Percentiles rank a stretch among this genome's conserved stretches.
phyloP scores from a whole-genome alignment of 2,329 filamentous ascomycete genomes.

The Ophiostoma pallidulum region DNA sequence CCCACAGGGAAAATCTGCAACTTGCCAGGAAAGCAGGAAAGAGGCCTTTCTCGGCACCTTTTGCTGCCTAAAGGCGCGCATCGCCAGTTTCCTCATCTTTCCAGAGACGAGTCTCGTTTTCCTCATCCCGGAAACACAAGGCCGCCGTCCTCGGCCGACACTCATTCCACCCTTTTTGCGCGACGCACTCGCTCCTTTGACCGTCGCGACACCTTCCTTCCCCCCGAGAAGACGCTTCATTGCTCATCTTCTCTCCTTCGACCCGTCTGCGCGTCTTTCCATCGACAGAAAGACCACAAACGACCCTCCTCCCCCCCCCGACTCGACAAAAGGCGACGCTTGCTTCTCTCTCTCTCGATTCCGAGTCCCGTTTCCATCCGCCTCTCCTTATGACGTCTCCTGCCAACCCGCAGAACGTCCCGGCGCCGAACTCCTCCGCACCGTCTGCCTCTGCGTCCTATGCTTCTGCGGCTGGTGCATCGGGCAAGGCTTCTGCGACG shows the following conservation, averaged over 20 bases:
- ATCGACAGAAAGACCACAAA: background rate
- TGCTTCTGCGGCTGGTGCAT: constrained; percentile 56
- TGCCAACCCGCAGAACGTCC: constrained; percentile 44
- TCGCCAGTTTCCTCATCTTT: background rate
- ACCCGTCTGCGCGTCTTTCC: background rate
- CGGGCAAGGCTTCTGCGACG: constrained; percentile 53
- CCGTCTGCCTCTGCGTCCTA: constrained; percentile 50
- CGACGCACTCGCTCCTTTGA: background rate
- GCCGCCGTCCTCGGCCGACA: background rate
- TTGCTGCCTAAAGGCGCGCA: constrained; percentile 2
- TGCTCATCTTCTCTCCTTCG: no score
- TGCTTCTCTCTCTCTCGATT: no score
- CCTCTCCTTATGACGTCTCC: constrained; percentile 51
- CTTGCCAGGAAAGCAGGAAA: constrained; percentile 4
- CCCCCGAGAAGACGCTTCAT: constrained; percentile 1
- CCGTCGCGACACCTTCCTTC: constrained; percentile 5
- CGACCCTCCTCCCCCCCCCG: no score
- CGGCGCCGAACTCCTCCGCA: constrained; percentile 48
- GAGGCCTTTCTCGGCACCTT: background rate
- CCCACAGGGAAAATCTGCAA: constrained; percentile 8
- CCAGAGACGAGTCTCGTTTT: constrained; percentile 1
- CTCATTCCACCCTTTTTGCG: background rate
- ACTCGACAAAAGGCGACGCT: no score
- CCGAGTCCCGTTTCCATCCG: no score
- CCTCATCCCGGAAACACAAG: background rate